phyloP scores from a whole-genome alignment of 2,329 filamentous ascomycete species.

The Thielaviopsis ethacetica region DNA sequence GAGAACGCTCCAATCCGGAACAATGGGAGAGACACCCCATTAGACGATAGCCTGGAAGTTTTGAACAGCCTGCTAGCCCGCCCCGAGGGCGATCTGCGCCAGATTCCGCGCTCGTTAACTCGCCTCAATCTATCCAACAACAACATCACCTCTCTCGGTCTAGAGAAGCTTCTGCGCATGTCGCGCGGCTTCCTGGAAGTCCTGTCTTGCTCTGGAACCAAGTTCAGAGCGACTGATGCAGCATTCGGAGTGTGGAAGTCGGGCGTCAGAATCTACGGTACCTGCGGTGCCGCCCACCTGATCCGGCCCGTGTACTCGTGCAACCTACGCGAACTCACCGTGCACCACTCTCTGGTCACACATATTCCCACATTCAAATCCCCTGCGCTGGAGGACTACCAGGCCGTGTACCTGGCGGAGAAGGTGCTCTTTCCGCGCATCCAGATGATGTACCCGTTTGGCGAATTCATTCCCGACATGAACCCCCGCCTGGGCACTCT shows the following conservation, averaged over 20 bases:
- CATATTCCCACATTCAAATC: constrained; percentile 30
- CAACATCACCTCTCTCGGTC: constrained; percentile 25
- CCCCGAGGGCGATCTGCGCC: constrained; percentile 10
- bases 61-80: constrained; percentile 16
- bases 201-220: constrained; percentile 19
- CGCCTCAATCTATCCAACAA: constrained; percentile 39
- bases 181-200: constrained; percentile 32
- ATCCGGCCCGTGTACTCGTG: constrained; percentile 37
- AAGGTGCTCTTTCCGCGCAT: constrained; percentile 26
- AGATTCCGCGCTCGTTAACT: constrained; percentile 22
- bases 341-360: constrained; percentile 46
- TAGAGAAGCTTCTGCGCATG: constrained; percentile 27
- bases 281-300: constrained; percentile 28
- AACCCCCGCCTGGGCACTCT: constrained; percentile 38
- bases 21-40: constrained; percentile 19
- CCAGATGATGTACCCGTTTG: constrained; percentile 28
- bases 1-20: constrained; percentile 10
- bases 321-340: constrained; percentile 33
- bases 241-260: constrained; percentile 19
- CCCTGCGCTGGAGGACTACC: constrained; percentile 21
- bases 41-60: constrained; percentile 19
- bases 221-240: background rate
- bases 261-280: constrained; percentile 23
- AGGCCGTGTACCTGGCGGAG: constrained; percentile 28
- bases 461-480: constrained; percentile 34